Conservation (phyloP, 139 green algal species). For the Microglena sp. region DNA sequence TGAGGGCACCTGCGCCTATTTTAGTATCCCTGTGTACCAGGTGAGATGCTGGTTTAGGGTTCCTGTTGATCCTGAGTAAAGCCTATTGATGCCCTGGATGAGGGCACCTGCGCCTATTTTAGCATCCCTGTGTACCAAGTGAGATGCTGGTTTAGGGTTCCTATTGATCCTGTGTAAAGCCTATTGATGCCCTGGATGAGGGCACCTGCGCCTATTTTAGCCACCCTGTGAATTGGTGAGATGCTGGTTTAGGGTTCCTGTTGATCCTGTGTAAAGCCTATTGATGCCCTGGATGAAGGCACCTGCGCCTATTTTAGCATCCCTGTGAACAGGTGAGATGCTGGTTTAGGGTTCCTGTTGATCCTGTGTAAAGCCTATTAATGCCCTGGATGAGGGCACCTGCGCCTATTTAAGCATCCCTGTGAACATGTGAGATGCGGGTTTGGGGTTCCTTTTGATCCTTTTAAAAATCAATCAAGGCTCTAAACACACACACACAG, state of each 20-base stretch:
- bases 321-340: slow-evolving; percentile 65
- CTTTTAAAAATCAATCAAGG: background rate
- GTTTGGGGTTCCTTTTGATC: background rate
- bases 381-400: slow-evolving; percentile 41
- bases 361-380: background rate
- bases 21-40: slow-evolving; percentile 69
- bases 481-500: no score
- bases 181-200: slow-evolving; percentile 73
- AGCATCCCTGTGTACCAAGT: no score
- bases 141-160: no score
- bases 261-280: background rate
- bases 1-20: slow-evolving; percentile 57
- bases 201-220: slow-evolving; percentile 61
- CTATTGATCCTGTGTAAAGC: no score
- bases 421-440: slow-evolving; percentile 50
- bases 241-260: background rate
- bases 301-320: slow-evolving; percentile 59
- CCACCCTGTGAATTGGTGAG: slow-evolving; percentile 68
- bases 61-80: background rate
- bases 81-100: background rate
- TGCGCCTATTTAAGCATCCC: slow-evolving; percentile 58
- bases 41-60: slow-evolving; percentile 8
- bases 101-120: no score
- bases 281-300: slow-evolving; percentile 79
- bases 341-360: background rate